Percentiles rank a stretch among this genome's conserved stretches.
Conservation (phyloP, 225 moss, liverwort and hornwort species). For the Pseudoscleropodium purum region DNA sequence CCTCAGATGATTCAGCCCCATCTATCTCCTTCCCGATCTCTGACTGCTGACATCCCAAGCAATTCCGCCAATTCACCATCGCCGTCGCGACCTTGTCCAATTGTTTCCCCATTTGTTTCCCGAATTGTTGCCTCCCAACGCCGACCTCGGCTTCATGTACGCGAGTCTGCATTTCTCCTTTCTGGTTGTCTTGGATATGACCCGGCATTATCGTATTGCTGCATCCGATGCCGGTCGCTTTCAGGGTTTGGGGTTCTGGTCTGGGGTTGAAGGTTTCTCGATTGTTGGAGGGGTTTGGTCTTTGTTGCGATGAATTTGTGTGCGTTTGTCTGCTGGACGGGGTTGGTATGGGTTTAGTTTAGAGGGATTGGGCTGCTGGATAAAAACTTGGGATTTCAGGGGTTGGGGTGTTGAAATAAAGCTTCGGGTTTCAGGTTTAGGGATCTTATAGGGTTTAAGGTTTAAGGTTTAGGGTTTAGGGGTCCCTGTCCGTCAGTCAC, state of each 20-base stretch:
- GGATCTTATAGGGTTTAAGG: no score
- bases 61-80: neutral
- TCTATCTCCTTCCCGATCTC: neutral
- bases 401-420: no score
- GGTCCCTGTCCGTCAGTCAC: neutral
- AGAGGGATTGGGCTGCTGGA: no score
- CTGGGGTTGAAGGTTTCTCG: neutral
- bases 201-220: neutral
- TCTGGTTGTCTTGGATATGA: neutral
- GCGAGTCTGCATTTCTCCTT: neutral
- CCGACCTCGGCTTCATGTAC: neutral
- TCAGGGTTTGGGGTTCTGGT: neutral
- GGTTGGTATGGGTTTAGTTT: neutral
- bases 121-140: neutral
- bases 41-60: slow-evolving; percentile 9
- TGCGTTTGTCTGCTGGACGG: neutral
- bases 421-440: no score
- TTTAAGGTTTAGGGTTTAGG: no score
- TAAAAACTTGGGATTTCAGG: no score
- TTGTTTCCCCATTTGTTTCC: neutral
- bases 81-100: neutral
- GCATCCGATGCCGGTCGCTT: neutral
- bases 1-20: neutral
- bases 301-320: neutral
- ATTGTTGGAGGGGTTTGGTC: neutral